Evolutionary conservation across 2,329 filamentous ascomycete genomes (phyloP), one percentile per base, ranked within the genome.

Genomic region (Cordyceps farinosa): DNA sequence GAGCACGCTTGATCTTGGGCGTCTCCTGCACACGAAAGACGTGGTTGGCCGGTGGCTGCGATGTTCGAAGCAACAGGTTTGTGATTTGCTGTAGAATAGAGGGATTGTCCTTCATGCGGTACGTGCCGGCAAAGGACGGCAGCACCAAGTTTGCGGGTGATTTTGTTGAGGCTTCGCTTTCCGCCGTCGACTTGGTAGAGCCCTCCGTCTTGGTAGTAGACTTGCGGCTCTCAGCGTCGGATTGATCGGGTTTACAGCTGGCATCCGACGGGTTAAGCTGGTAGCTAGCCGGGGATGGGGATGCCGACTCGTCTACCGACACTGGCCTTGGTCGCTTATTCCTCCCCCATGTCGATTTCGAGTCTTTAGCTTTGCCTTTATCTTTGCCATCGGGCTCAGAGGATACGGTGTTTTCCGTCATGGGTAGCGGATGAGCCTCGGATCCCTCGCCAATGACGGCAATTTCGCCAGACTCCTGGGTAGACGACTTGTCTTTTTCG

Each of bases 1-100:
- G 82, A 13, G 95, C 95, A 68, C 90, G 95, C 71, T 87, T 91
- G 53, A 98, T 87, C 67, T 84, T 89, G 1, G 87, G 90, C 0
- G 86, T 81, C 8, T 90, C 85, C 51, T 87, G 87, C 7, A 86
- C 78, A 38, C 91, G 83, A 67, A 87, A 89, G 5, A 97, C 86
- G 73, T 97, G 90, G 56, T 85, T 87, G 17, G 82, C 82, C 3
- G 85, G 80, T 8, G 82, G 74, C 56, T 87, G 83, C 48, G 82
- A 80, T 1, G 82, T 80, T 36, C 82, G 78, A 11, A 87, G 76
- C 3, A 89, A 73, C 61, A 90, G 71, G 73, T 84, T 77, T 59
- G 83, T 72, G 69, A 90, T 80, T 76, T 91, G 81, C 66, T 88
- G 85, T n/a, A 92, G 71, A 17, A 92, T 84, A 5, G 89, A 90